These are phyloP conservation scores for Sugiyamaella qingdaonensis DNA, from an alignment of 805 yeast species.

Conservation along the genomic window DNA sequence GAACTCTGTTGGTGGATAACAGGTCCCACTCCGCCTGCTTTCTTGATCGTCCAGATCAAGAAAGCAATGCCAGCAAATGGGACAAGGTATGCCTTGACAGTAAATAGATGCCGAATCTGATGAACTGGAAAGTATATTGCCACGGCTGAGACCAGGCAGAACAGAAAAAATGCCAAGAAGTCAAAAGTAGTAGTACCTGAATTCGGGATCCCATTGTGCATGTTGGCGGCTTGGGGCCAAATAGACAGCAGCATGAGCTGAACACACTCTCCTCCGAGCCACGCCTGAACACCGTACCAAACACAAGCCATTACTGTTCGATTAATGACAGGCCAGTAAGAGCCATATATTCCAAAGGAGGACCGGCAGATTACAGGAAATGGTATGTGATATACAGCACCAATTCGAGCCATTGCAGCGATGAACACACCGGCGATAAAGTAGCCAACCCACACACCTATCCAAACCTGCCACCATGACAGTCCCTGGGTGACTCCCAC, in stretches of 20 bases:
- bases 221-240: constrained; percentile 45
- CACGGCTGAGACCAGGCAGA: constrained; percentile 77
- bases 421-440: constrained; percentile 65
- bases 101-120: constrained; percentile 74
- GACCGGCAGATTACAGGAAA: constrained; percentile 82
- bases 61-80: constrained; percentile 84
- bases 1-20: constrained; percentile 54
- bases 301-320: constrained; percentile 83
- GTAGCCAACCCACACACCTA: constrained; percentile 85
- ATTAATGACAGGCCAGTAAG: constrained; percentile 82
- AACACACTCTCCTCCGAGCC: constrained; percentile 82
- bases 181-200: constrained; percentile 67
- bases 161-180: constrained; percentile 72
- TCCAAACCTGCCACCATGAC: constrained; percentile 90
- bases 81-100: constrained; percentile 70
- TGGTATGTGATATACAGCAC: constrained; percentile 73
- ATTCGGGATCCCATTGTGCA: constrained; percentile 48
- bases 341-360: constrained; percentile 83
- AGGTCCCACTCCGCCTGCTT: constrained; percentile 76
- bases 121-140: constrained; percentile 81
- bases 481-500: constrained; percentile 75
- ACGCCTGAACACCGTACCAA: constrained; percentile 86
- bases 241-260: constrained; percentile 71
- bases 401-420: constrained; percentile 68
- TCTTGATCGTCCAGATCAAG: constrained; percentile 76